These are phyloP conservation scores for Lentinula detonsa DNA, from an alignment of 768 basidiomycete species.

Conservation along the genomic window DNA sequence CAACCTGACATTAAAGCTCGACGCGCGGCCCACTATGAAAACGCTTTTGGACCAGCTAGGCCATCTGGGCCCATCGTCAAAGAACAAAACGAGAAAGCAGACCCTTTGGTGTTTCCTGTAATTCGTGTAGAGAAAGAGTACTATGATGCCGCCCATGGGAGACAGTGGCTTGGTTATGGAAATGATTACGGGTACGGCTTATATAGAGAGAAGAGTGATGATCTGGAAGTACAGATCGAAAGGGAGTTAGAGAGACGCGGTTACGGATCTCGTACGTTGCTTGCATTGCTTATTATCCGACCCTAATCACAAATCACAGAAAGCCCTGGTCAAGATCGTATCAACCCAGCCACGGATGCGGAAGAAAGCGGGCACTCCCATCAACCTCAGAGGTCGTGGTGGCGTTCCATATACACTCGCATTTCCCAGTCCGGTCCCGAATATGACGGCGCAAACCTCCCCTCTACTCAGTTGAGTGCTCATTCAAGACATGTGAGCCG, in stretches of 20 bases:
- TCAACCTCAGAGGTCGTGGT: slow-evolving; percentile 42
- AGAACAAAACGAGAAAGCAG: slow-evolving; percentile 1
- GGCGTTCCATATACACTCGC: slow-evolving; percentile 48
- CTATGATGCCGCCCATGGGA: slow-evolving; percentile 37
- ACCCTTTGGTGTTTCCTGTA: slow-evolving; percentile 16
- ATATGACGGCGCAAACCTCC: slow-evolving; percentile 19
- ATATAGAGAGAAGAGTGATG: slow-evolving; percentile 44
- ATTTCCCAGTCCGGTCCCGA: slow-evolving; percentile 34
- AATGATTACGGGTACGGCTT: slow-evolving; percentile 41
- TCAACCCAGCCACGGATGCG: slow-evolving; percentile 11
- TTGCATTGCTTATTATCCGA: neutral
- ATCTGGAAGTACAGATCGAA: slow-evolving; percentile 46
- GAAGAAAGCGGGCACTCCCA: slow-evolving; percentile 15
- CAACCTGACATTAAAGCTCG: slow-evolving; percentile 36
- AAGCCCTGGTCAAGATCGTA: slow-evolving; percentile 16
- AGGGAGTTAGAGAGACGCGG: slow-evolving; percentile 46
- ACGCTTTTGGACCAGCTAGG: slow-evolving; percentile 36
- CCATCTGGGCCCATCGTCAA: slow-evolving; percentile 8
- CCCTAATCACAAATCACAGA: slow-evolving; percentile 7
- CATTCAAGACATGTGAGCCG: slow-evolving; percentile 8
- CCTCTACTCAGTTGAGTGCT: slow-evolving; percentile 5
- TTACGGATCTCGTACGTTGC: slow-evolving; percentile 29
- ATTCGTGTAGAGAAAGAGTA: slow-evolving; percentile 34
- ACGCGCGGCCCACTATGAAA: slow-evolving; percentile 35
- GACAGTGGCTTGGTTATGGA: slow-evolving; percentile 48